These are phyloP conservation scores for Sodiomyces alkalinus DNA, from an alignment of 2,329 filamentous ascomycete species.

Conservation along the genomic window DNA sequence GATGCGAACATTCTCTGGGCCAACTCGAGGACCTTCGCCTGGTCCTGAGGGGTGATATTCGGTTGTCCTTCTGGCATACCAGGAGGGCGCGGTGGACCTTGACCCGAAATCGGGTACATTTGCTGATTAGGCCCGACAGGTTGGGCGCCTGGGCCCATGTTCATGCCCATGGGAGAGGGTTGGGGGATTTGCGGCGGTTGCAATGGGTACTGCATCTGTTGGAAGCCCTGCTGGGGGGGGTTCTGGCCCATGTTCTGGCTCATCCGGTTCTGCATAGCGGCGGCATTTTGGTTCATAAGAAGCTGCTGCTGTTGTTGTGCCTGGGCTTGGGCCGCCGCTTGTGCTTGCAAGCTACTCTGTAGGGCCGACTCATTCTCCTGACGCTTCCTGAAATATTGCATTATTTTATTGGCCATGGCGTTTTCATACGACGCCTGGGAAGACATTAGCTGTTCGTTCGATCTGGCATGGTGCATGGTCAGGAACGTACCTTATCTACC, in stretches of 20 bases:
- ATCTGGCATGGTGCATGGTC: too few relatives aligned
- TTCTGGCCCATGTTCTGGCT: conserved; percentile 33
- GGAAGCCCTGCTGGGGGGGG: conserved; percentile 36
- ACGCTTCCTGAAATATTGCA: conserved; percentile 34
- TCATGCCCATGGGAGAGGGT: conserved; percentile 25
- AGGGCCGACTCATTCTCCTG: conserved; percentile 33
- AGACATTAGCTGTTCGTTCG: too few relatives aligned
- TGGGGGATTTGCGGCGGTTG: conserved; percentile 37
- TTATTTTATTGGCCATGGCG: conserved; percentile 26
- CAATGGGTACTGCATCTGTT: conserved; percentile 43
- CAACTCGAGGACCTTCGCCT: conserved; percentile 26
- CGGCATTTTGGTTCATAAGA: conserved; percentile 33
- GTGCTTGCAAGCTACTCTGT: conserved; percentile 31
- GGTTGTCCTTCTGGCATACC: conserved; percentile 21
- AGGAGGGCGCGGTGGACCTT: conserved; percentile 1
- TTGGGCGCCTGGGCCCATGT: conserved; percentile 18
- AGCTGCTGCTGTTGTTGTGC: conserved; percentile 24
- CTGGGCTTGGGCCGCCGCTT: conserved; percentile 23
- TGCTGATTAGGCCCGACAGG: conserved; percentile 26
- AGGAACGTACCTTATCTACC: conserved; percentile 28
- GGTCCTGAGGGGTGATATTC: conserved; percentile 27
- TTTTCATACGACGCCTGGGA: conserved; percentile 39
- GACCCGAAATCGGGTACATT: conserved; percentile 13
- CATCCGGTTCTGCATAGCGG: conserved; percentile 31
- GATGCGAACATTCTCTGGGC: conserved; percentile 24